Conservation (phyloP, 2,329 filamentous ascomycete species). For the Sclerotinia sclerotiorum region DNA sequence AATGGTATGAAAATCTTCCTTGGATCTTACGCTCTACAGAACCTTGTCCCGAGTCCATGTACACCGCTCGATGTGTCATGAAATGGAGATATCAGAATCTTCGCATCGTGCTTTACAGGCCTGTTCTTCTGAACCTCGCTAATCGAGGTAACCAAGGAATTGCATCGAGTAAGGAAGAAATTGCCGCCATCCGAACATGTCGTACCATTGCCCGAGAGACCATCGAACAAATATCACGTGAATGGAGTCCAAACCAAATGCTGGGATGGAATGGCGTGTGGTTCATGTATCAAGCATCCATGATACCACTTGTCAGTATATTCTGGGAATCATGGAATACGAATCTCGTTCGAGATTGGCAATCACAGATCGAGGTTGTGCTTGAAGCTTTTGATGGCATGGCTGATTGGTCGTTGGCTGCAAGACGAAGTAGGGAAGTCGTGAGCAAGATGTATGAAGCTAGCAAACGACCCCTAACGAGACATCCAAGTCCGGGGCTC, state of each 20-base stretch:
- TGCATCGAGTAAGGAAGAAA: constrained; percentile 56
- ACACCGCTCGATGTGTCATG: constrained; percentile 71
- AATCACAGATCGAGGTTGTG: constrained; percentile 57
- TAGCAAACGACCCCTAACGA: constrained; percentile 36
- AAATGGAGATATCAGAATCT: constrained; percentile 81
- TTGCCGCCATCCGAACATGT: constrained; percentile 66
- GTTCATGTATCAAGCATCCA: constrained; percentile 77
- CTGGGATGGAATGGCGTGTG: constrained; percentile 79
- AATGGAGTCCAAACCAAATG: constrained; percentile 72
- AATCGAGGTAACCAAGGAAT: constrained; percentile 34
- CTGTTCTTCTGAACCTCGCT: constrained; percentile 66
- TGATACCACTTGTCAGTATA: constrained; percentile 74
- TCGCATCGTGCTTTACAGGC: constrained; percentile 72
- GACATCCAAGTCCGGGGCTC: constrained; percentile 39
- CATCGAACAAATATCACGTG: constrained; percentile 69
- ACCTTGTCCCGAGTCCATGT: constrained; percentile 68
- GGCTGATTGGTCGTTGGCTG: constrained; percentile 64
- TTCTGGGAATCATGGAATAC: constrained; percentile 59
- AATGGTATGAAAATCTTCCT: constrained; percentile 71
- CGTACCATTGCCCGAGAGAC: constrained; percentile 67
- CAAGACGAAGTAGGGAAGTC: constrained; percentile 61
- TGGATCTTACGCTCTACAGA: constrained; percentile 63
- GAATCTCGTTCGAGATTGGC: constrained; percentile 46
- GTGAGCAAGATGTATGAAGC: constrained; percentile 65
- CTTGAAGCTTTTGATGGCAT: constrained; percentile 62